phyloP scores from a whole-genome alignment of 305 asterid species.

The Solanum chacoense region DNA sequence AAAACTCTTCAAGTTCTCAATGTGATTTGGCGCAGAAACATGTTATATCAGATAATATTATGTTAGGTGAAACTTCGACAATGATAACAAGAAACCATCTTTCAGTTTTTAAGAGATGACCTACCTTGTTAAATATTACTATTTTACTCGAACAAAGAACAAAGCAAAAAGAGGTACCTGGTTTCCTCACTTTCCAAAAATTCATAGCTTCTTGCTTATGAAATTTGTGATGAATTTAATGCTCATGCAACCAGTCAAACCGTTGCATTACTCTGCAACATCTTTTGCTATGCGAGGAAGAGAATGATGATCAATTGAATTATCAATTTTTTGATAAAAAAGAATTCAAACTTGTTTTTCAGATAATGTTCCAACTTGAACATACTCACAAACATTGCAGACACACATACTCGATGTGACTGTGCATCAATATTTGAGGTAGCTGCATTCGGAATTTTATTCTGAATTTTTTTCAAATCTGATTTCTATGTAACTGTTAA shows the following conservation, averaged over 20 bases:
- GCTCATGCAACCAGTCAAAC: fast-evolving
- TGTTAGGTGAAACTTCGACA: not conserved
- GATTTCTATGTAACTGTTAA: not conserved
- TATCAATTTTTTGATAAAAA: too few species aligned
- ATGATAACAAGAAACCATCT: not conserved
- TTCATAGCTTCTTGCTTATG: not conserved
- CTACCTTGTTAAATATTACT: too few species aligned
- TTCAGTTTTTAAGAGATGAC: not conserved
- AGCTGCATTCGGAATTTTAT: fast-evolving
- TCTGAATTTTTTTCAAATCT: too few species aligned
- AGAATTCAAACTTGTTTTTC: not conserved
- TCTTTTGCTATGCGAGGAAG: not conserved
- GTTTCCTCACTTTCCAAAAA: not conserved
- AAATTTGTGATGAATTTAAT: not conserved
- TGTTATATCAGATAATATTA: too few species aligned
- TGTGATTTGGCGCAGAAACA: not conserved
- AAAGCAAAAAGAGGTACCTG: not conserved
- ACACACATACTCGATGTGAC: not conserved
- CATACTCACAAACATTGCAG: fast-evolving
- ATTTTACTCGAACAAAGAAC: not conserved
- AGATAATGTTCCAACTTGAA: not conserved
- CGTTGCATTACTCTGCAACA: not conserved
- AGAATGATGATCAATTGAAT: not conserved
- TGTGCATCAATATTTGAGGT: not conserved
- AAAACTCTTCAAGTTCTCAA: not conserved